Base-by-base conservation (phyloP, 2,329 filamentous ascomycete genomes). In the Botryotinia calthae region DNA sequence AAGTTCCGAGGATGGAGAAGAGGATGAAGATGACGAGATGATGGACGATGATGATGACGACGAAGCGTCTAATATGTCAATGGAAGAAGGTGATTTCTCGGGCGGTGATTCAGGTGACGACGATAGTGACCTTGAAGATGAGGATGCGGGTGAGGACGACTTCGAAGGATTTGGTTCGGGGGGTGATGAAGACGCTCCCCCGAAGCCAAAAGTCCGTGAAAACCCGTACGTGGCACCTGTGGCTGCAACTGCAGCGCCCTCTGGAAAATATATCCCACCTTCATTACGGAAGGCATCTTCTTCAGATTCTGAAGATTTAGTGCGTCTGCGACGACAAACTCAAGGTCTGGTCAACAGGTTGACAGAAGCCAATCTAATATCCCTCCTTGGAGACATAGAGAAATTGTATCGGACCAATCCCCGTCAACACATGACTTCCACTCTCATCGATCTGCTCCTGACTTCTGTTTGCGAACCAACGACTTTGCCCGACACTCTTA, bases 331-430 rank as follows among this genome's bases (percentile, higher is more conserved):
- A 73, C 89, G 93, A 75, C 93, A 97, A 79, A 86, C 93, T 0
- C 94, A 98, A 81, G 95, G 96, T 79, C 87, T 96, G 28, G 87
- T 99, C 80, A 99, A 99, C 82, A 91, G 95, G 80, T 86, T 99
- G 46, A 98, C 96, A 0, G 95, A 98, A 80, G 90, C 94, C 54
- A 98, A 96, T 78, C 86, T 99, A 75, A 82, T 97, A 9, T 92
- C 93, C 2, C 97, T 98, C 70, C 84, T 98, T 5, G 87, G 88
- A 61, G 92, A 97, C 28, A 86, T 97, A 46, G 94, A 97, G 79
- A 89, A 91, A 74, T 84, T 98, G 1, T 99, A 98, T 80, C 88
- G 91, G 71, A 90, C 91, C 59, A 90, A 97, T 77, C 91, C 96
- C 0, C 90, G 96, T n/a, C 93, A 96, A 75, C 90, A 95, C 78